Percentiles rank a stretch among this genome's conserved stretches.
phyloP scores from a whole-genome alignment of 331 rosid species.

The Pyrus hybrid region DNA sequence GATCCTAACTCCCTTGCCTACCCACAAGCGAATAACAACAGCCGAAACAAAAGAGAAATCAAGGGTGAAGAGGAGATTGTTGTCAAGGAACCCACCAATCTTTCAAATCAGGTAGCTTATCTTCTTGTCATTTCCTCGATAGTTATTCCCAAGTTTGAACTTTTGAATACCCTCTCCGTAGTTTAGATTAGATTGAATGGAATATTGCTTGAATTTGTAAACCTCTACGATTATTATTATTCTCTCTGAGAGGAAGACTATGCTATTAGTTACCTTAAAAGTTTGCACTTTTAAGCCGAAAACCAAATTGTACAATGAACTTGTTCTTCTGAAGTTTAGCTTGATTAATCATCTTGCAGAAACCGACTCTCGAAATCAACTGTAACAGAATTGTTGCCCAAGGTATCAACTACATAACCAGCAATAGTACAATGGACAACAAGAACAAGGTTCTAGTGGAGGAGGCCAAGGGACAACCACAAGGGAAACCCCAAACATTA shows the following conservation, averaged over 20 bases:
- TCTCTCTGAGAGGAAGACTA: no score
- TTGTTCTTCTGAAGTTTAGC: background rate
- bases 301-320: background rate
- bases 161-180: background rate
- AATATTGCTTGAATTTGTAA: no score
- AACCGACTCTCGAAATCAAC: conserved; percentile 36
- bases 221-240: no score
- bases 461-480: conserved; percentile 22
- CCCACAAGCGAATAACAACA: conserved; percentile 36
- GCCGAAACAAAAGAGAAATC: conserved; percentile 36
- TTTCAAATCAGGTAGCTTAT: conserved; percentile 35
- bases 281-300: background rate
- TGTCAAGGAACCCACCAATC: conserved; percentile 16
- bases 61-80: conserved; percentile 24
- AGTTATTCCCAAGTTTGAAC: background rate
- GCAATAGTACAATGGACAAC: conserved; percentile 19
- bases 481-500: conserved; percentile 38
- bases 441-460: conserved; percentile 22
- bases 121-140: background rate
- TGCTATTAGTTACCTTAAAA: background rate
- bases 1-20: conserved; percentile 47
- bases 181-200: background rate
- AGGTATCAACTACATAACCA: conserved; percentile 26
- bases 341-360: conserved; percentile 28
- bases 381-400: conserved; percentile 16